Percentiles rank a stretch among this genome's conserved stretches.
These are phyloP conservation scores for Hymenoscyphus occultus DNA, from an alignment of 2,329 filamentous ascomycete species.

Conservation along the genomic window DNA sequence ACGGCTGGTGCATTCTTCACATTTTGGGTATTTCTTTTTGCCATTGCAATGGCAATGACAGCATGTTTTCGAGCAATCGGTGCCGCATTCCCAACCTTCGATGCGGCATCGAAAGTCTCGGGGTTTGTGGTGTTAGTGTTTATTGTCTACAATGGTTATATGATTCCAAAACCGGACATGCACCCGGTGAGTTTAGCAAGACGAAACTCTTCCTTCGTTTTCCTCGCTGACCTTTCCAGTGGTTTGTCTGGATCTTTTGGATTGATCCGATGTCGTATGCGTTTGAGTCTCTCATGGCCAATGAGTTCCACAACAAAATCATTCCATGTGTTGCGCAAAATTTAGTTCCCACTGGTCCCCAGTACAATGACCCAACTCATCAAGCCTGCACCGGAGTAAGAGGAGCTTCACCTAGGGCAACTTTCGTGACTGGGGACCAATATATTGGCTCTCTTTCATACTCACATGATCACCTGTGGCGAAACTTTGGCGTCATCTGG, in stretches of 20 bases:
- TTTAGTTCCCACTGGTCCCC: constrained; percentile 49
- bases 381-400: constrained; percentile 57
- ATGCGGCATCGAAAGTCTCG: constrained; percentile 56
- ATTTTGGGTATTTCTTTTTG: constrained; percentile 54
- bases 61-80: constrained; percentile 56
- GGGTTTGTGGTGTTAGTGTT: constrained; percentile 49
- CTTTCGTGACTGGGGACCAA: constrained; percentile 52
- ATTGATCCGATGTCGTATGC: constrained; percentile 67
- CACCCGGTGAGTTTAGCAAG: constrained; percentile 39
- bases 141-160: constrained; percentile 62
- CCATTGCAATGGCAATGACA: constrained; percentile 55
- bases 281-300: constrained; percentile 66
- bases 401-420: constrained; percentile 51
- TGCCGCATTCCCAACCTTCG: constrained; percentile 54
- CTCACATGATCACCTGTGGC: constrained; percentile 51
- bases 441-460: constrained; percentile 57
- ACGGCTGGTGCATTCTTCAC: constrained; percentile 58
- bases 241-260: constrained; percentile 58
- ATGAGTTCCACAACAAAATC: constrained; percentile 63
- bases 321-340: constrained; percentile 50
- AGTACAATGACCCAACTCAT: constrained; percentile 43
- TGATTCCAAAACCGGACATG: constrained; percentile 61
- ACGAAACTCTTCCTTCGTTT: neutral
- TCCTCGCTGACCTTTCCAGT: constrained; percentile 36
- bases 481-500: constrained; percentile 61